phyloP scores from a whole-genome alignment of 1,284 basidiomycete genomes.

The Gastroboletus turbinatus region DNA sequence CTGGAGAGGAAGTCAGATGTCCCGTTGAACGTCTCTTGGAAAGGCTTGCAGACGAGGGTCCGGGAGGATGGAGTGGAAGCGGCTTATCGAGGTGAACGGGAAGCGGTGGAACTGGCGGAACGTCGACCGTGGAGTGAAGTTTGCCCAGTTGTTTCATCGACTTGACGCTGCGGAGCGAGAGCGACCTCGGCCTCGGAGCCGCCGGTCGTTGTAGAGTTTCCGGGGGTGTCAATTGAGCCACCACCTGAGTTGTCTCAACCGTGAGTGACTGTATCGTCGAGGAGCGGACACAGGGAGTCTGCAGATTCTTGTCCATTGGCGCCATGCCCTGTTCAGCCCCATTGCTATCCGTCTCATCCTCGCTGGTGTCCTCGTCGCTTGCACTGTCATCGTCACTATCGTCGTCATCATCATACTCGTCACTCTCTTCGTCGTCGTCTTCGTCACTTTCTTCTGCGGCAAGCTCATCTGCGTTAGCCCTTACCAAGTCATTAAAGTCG shows the following conservation, averaged over 20 bases:
- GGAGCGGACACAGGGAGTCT: neutral
- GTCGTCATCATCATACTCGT: slow-evolving; percentile 42
- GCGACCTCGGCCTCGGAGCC: slow-evolving; percentile 36
- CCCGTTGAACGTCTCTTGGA: slow-evolving; percentile 8
- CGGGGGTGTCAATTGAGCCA: neutral
- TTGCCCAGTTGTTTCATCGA: slow-evolving; percentile 37
- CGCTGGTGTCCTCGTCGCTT: slow-evolving; percentile 43
- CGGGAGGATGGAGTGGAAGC: slow-evolving; percentile 26
- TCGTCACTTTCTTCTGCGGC: slow-evolving; percentile 77
- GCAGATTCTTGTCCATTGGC: slow-evolving; percentile 34
- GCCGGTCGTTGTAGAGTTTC: slow-evolving; percentile 6
- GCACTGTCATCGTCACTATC: slow-evolving; percentile 42
- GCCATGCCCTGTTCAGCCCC: slow-evolving; percentile 28
- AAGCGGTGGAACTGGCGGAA: slow-evolving; percentile 44
- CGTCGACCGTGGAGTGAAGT: slow-evolving; percentile 7
- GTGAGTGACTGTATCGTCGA: neutral
- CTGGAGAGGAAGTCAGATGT: slow-evolving; percentile 2
- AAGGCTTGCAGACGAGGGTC: slow-evolving; percentile 4
- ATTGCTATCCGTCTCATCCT: slow-evolving; percentile 40
- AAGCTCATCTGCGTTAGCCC: slow-evolving; percentile 76
- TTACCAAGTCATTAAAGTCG: slow-evolving; percentile 74
- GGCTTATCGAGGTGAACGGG: slow-evolving; percentile 35
- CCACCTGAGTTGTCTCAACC: slow-evolving; percentile 2
- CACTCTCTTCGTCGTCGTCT: slow-evolving; percentile 45
- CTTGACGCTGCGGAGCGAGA: slow-evolving; percentile 46